Evolutionary conservation across 148 eudicot species (phyloP).

Genomic region (Linanthus parryae): DNA sequence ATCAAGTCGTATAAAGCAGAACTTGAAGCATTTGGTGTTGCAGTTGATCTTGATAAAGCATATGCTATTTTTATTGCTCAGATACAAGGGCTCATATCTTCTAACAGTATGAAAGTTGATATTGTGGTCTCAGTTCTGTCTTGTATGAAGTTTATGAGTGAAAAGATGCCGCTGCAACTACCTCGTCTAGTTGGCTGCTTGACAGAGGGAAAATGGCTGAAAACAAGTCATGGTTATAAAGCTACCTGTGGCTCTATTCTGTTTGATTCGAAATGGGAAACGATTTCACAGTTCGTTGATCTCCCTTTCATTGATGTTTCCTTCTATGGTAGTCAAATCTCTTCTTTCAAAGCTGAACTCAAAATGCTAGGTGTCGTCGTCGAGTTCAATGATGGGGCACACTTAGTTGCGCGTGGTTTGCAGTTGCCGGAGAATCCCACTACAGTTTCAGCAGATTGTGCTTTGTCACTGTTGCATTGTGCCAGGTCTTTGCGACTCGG

Average conservation of each 20-base stretch:
- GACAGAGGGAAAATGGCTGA: constrained; percentile 4
- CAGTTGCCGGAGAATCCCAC: not conserved
- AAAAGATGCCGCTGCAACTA: constrained; percentile 3
- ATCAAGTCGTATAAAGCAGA: constrained; percentile 2
- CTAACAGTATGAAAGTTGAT: not conserved
- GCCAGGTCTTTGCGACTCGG: constrained; percentile 3
- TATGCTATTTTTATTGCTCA: not conserved
- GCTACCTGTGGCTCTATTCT: constrained; percentile 6
- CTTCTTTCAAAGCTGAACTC: constrained; percentile 9
- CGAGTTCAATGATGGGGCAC: constrained; percentile 11
- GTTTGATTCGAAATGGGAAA: constrained; percentile 10
- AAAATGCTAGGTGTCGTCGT: constrained; percentile 18
- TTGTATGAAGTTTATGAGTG: constrained; percentile 8
- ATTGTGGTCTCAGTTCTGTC: constrained; percentile 2
- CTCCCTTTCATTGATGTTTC: constrained; percentile 14
- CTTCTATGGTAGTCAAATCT: constrained; percentile 11
- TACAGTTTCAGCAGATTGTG: not conserved
- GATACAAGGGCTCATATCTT: not conserved
- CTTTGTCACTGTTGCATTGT: constrained; percentile 3
- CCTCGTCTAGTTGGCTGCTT: not conserved
- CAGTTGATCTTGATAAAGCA: constrained; percentile 7
- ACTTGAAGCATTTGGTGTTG: constrained; percentile 4
- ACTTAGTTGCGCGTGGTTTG: constrained; percentile 10
- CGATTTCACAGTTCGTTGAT: constrained; percentile 2
- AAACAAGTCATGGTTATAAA: constrained; percentile 11